Percentiles rank a stretch among this genome's conserved stretches.
Conservation (phyloP, 495 filamentous ascomycete species). For the Daldinia concentrica region DNA sequence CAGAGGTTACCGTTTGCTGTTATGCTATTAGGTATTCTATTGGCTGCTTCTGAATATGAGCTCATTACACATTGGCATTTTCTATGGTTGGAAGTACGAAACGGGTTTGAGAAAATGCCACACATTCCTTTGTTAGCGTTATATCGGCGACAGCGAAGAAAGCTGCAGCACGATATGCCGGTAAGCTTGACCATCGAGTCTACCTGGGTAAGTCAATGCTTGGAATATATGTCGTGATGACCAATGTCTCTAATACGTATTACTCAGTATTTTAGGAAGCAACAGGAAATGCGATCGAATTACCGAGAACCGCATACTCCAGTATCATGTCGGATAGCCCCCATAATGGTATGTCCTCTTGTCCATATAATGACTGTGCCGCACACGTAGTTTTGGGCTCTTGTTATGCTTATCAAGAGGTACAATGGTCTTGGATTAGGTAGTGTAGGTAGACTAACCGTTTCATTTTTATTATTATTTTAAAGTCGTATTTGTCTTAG, state of each 20-base stretch:
- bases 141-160: neutral
- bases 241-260: neutral
- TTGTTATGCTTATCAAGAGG: neutral
- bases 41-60: constrained; percentile 9
- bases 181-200: neutral
- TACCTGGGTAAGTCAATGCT: neutral
- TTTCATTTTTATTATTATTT: too few relatives aligned
- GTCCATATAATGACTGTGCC: neutral
- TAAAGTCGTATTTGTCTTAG: neutral
- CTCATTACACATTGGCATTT: neutral
- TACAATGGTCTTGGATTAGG: too few relatives aligned
- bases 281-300: neutral
- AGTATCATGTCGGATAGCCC: neutral
- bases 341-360: neutral
- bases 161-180: neutral
- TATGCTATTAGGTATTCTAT: neutral
- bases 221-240: neutral
- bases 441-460: neutral
- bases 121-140: neutral
- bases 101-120: neutral
- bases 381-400: neutral
- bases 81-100: constrained; percentile 28
- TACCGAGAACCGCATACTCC: neutral
- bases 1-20: neutral
- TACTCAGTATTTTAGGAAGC: neutral